Conservation (phyloP, 495 filamentous ascomycete genomes). For the Aspergillus ellipticus region DNA sequence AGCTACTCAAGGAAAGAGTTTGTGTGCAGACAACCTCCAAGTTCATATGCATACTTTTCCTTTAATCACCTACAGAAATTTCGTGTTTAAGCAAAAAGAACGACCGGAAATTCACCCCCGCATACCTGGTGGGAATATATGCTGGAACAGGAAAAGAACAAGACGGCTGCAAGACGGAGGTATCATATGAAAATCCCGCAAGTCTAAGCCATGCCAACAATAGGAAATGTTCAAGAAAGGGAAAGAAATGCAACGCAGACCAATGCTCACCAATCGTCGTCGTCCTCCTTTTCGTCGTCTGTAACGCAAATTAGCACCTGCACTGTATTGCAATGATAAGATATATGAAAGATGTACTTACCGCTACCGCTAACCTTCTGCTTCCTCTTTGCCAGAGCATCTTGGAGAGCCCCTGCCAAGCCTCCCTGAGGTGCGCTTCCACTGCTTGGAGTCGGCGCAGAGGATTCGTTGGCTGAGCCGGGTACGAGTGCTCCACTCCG, state of each 20-base stretch:
- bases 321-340: background rate
- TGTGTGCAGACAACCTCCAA: background rate
- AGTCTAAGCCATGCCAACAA: constrained; percentile 9
- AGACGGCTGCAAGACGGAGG: constrained; percentile 11
- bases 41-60: background rate
- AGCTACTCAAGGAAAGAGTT: background rate
- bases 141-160: background rate
- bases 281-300: constrained; percentile 77
- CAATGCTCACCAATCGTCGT: constrained; percentile 67
- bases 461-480: constrained; percentile 49
- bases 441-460: constrained; percentile 45
- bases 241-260: constrained; percentile 14
- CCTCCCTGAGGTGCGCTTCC: constrained; percentile 58
- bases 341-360: constrained; percentile 49
- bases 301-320: constrained; percentile 26
- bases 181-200: constrained; percentile 15
- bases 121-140: background rate
- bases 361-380: constrained; percentile 86
- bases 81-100: background rate
- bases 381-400: constrained; percentile 74
- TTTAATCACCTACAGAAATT: background rate
- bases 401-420: constrained; percentile 77
- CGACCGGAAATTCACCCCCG: background rate
- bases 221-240: constrained; percentile 6
- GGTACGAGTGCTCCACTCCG: constrained; percentile 70